These are phyloP conservation scores for Dioscorea dumetorum DNA, from an alignment of 106 monocot genomes.

Conservation along the genomic window DNA sequence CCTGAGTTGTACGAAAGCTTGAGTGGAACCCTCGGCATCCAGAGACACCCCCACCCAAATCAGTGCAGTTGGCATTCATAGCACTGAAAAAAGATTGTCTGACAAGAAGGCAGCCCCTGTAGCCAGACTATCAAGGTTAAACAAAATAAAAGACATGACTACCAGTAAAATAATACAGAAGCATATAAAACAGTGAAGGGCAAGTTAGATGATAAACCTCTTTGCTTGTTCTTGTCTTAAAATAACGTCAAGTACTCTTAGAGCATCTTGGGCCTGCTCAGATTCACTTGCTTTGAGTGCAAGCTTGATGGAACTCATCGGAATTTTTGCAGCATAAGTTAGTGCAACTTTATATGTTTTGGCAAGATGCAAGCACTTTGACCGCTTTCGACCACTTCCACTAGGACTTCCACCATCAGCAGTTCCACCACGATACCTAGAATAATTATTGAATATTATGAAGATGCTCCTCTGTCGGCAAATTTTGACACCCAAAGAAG, in stretches of 20 bases:
- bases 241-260: slow-evolving; percentile 67
- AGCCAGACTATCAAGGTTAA: background rate
- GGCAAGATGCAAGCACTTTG: slow-evolving; percentile 18
- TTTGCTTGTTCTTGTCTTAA: slow-evolving; percentile 73
- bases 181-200: background rate
- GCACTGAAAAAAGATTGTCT: slow-evolving; percentile 71
- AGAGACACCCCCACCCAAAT: slow-evolving; percentile 72
- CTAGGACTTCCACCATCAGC: slow-evolving; percentile 25
- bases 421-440: slow-evolving; percentile 25
- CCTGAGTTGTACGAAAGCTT: slow-evolving; percentile 45
- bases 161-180: background rate
- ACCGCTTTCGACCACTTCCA: slow-evolving; percentile 37
- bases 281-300: slow-evolving; percentile 29
- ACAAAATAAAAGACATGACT: background rate
- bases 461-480: too few relatives aligned
- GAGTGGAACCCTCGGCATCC: slow-evolving; percentile 70
- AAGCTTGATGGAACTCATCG: slow-evolving; percentile 34
- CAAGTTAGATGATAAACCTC: slow-evolving; percentile 29
- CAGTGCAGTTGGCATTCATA: slow-evolving; percentile 27
- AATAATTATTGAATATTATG: background rate
- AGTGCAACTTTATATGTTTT: slow-evolving; percentile 44
- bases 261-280: slow-evolving; percentile 46
- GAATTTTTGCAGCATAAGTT: slow-evolving; percentile 49
- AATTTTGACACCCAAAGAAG: background rate
- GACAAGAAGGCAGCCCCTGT: slow-evolving; percentile 74